phyloP scores from a whole-genome alignment of 2,329 filamentous ascomycete species.

The Diplodia corticola region DNA sequence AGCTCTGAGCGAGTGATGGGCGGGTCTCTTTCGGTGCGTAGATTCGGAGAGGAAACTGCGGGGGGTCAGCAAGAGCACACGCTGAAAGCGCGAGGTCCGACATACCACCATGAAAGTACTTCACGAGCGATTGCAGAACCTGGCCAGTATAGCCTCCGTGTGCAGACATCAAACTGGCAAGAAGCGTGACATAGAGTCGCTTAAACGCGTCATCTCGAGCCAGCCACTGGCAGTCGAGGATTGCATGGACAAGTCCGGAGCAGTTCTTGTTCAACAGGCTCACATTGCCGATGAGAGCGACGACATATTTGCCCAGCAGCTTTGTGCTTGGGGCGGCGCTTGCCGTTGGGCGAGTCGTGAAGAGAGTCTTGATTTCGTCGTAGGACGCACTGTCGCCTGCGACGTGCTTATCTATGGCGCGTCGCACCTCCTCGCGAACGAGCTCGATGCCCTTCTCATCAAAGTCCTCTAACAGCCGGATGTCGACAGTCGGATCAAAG shows the following conservation, averaged over 20 bases:
- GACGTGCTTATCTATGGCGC: conserved; percentile 56
- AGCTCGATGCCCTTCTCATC: conserved; percentile 57
- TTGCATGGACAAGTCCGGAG: conserved; percentile 58
- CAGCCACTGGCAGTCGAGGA: conserved; percentile 62
- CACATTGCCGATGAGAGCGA: conserved; percentile 59
- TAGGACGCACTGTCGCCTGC: conserved; percentile 58
- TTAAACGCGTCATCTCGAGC: conserved; percentile 62
- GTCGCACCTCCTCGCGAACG: conserved; percentile 61
- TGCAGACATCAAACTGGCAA: conserved; percentile 71
- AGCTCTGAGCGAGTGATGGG: conserved; percentile 64
- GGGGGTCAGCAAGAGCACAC: conserved; percentile 36
- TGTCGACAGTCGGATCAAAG: conserved; percentile 51
- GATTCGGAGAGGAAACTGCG: conserved; percentile 54
- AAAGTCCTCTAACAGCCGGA: conserved; percentile 47
- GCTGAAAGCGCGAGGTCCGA: conserved; percentile 27
- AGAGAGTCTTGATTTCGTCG: conserved; percentile 56
- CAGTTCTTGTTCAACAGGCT: conserved; percentile 58
- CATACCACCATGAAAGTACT: conserved; percentile 66
- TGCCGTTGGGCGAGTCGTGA: conserved; percentile 49
- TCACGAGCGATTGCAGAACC: conserved; percentile 77
- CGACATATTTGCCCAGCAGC: conserved; percentile 58
- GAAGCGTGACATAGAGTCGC: conserved; percentile 56
- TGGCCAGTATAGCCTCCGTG: conserved; percentile 75
- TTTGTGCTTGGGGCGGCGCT: conserved; percentile 53
- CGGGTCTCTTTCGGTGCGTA: conserved; percentile 56